phyloP scores from a whole-genome alignment of 2,329 filamentous ascomycete genomes.

The Colletotrichum acutatum region DNA sequence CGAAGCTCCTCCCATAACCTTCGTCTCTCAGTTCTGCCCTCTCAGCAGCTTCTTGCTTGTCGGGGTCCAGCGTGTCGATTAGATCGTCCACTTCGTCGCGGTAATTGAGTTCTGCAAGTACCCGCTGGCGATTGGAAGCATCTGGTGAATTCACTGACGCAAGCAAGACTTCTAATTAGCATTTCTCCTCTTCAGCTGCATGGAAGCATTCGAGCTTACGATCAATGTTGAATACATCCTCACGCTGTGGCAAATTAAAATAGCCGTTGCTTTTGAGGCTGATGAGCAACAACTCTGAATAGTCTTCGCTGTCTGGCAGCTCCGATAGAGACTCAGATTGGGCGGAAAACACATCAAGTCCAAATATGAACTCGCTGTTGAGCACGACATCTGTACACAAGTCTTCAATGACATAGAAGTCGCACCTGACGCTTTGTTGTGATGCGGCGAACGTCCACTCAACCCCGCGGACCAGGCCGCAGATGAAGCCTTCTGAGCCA shows the following conservation, averaged over 20 bases:
- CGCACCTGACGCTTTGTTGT: neutral
- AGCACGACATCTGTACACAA: neutral
- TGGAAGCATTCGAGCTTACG: neutral
- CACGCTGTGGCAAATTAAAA: no score
- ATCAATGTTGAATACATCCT: neutral
- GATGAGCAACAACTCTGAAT: neutral
- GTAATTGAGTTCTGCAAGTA: neutral
- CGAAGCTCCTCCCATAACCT: neutral
- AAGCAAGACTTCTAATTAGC: no score
- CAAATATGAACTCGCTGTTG: neutral
- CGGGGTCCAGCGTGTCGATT: neutral
- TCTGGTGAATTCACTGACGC: no score
- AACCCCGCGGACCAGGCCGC: neutral
- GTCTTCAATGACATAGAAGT: neutral
- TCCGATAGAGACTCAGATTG: neutral
- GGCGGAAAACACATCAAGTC: neutral
- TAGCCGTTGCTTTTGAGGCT: no score
- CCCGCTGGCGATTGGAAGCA: neutral
- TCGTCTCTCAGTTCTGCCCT: neutral
- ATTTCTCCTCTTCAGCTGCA: no score
- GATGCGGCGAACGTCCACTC: neutral
- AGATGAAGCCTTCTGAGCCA: neutral
- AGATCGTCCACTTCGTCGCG: neutral
- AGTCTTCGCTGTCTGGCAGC: neutral
- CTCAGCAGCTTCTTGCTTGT: neutral